Conservation (phyloP, 2,329 filamentous ascomycete genomes). For the Parafenestella ontariensis region DNA sequence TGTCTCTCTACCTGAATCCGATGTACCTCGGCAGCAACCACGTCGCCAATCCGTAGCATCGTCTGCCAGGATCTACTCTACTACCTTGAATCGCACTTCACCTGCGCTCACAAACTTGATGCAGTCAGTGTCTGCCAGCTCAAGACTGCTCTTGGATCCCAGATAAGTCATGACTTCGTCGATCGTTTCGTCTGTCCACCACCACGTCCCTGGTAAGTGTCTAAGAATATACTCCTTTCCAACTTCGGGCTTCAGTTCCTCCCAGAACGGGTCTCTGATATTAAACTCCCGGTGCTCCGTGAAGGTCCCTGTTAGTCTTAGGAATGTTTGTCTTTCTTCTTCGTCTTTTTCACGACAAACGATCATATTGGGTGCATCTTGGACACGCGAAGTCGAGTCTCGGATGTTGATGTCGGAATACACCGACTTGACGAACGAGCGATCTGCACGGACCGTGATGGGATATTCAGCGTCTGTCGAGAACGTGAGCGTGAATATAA, state of each 20-base stretch:
- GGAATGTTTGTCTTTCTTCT: background rate
- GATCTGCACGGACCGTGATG: slow-evolving; percentile 8
- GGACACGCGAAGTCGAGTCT: slow-evolving; percentile 3
- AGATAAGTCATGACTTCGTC: slow-evolving; percentile 6
- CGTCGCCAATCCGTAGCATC: too few species aligned
- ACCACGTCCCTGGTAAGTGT: slow-evolving; percentile 4
- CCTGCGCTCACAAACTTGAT: background rate
- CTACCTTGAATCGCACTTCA: background rate
- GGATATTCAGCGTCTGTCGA: slow-evolving; percentile 8
- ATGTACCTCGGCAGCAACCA: too few species aligned
- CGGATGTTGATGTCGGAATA: slow-evolving; percentile 9
- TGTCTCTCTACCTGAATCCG: too few species aligned
- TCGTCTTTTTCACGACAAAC: background rate
- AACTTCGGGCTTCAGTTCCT: slow-evolving; percentile 1
- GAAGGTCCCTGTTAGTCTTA: background rate
- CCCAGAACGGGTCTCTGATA: background rate
- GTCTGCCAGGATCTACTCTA: too few species aligned
- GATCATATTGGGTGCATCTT: background rate
- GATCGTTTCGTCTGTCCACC: slow-evolving; percentile 7
- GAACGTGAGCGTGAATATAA: slow-evolving; percentile 7
- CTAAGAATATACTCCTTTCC: slow-evolving; percentile 8
- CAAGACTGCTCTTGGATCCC: background rate
- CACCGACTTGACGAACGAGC: slow-evolving; percentile 2
- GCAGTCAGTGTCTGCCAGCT: background rate
- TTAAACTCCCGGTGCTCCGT: background rate